phyloP scores from a whole-genome alignment of 2,329 filamentous ascomycete genomes.

The Ophiostoma piceae region DNA sequence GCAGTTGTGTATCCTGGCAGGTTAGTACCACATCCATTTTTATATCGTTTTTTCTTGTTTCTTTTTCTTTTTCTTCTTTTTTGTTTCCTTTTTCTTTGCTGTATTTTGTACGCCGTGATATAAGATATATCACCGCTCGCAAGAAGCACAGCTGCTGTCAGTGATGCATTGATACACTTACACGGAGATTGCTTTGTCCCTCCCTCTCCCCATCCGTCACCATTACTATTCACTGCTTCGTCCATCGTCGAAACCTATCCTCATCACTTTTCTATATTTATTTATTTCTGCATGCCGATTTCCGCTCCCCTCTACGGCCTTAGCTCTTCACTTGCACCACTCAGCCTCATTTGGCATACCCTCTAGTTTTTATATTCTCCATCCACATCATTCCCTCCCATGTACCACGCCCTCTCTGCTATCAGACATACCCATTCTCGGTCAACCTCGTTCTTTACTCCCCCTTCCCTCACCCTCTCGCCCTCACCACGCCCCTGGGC shows the following conservation, averaged over 20 bases:
- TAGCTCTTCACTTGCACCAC: not conserved
- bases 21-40: not conserved
- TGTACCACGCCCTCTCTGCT: not conserved
- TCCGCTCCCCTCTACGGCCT: not conserved
- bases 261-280: not conserved
- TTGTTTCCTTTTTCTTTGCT: not conserved
- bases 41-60: not conserved
- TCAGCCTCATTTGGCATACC: not conserved
- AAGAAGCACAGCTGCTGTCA: not conserved
- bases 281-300: not conserved
- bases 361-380: not conserved
- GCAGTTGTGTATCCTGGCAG: conserved; percentile 3
- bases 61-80: not conserved
- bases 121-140: not conserved
- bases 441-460: not conserved
- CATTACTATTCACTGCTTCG: not conserved
- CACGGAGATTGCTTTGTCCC: not conserved
- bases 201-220: not conserved
- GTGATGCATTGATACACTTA: not conserved
- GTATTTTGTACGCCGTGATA: not conserved
- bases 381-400: not conserved
- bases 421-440: conserved; percentile 7
- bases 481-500: not conserved
- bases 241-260: not conserved
- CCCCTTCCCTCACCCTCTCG: not conserved